These are phyloP conservation scores for Polyporus arcularius DNA, from an alignment of 768 basidiomycete species.

Conservation along the genomic window DNA sequence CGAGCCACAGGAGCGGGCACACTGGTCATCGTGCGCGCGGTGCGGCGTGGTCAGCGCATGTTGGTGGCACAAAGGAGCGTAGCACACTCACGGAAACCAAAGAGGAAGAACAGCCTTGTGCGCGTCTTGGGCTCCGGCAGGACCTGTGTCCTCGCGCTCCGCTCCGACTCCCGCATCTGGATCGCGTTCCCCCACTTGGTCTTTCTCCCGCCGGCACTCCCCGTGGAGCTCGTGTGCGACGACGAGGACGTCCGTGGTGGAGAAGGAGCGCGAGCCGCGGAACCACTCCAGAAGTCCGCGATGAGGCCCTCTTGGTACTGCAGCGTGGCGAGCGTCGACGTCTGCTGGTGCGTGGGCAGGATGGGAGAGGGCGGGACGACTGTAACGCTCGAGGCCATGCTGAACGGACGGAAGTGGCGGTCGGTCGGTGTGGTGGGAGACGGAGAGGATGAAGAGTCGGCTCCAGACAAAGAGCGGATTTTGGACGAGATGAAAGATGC, in stretches of 20 bases:
- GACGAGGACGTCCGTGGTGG: not conserved
- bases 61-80: not conserved
- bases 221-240: not conserved
- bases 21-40: not conserved
- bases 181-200: not conserved
- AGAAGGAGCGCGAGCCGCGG: not conserved
- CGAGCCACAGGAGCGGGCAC: conserved; percentile 11
- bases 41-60: not conserved
- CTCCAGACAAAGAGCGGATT: not conserved
- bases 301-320: conserved; percentile 8
- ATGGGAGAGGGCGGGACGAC: not conserved
- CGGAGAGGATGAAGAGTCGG: not conserved
- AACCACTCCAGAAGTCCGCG: conserved; percentile 5
- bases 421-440: not conserved
- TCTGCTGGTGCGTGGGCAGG: not conserved
- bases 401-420: not conserved
- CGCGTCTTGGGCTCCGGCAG: conserved; percentile 11
- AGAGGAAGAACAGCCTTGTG: conserved; percentile 7
- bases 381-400: not conserved
- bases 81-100: conserved; percentile 9
- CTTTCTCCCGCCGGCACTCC: not conserved
- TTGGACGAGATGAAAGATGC: not conserved
- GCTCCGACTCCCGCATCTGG: not conserved
- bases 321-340: not conserved
- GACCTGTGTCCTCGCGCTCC: not conserved